phyloP scores from a whole-genome alignment of 805 yeast species.

The Grigorovia transvaalensis region DNA sequence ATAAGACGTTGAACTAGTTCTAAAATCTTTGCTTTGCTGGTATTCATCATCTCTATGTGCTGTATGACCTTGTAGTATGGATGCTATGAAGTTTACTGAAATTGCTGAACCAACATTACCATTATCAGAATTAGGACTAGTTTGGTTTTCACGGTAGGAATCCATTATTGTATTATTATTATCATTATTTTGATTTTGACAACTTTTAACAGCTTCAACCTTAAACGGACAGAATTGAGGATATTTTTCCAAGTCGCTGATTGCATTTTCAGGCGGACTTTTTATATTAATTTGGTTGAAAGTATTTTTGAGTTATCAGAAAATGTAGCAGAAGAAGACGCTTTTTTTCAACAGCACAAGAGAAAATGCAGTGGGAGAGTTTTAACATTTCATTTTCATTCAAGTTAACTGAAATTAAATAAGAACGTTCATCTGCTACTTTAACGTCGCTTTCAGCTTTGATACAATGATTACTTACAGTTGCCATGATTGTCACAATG shows the following conservation, averaged over 20 bases:
- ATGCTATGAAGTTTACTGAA: not conserved
- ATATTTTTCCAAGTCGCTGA: not conserved
- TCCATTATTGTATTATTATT: not conserved
- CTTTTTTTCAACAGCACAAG: not conserved
- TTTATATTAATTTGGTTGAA: not conserved
- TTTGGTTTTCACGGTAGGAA: not conserved
- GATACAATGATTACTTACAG: not conserved
- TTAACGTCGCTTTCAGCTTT: not conserved
- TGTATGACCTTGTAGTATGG: not conserved
- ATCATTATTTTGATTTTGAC: not conserved
- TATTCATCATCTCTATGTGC: too few relatives aligned
- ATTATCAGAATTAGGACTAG: too few relatives aligned
- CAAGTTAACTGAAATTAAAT: too few relatives aligned
- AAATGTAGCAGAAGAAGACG: not conserved
- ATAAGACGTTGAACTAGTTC: not conserved
- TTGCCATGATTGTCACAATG: not conserved
- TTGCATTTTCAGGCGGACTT: not conserved
- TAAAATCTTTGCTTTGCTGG: not conserved
- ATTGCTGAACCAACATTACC: not conserved
- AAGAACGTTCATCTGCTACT: not conserved
- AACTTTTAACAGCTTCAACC: not conserved
- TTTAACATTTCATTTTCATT: not conserved
- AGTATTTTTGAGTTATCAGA: not conserved
- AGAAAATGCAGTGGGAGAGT: not conserved
- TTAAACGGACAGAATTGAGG: not conserved